Evolutionary conservation across 2,329 filamentous ascomycete genomes (phyloP).

Genomic region (Lachnellula willkommii): DNA sequence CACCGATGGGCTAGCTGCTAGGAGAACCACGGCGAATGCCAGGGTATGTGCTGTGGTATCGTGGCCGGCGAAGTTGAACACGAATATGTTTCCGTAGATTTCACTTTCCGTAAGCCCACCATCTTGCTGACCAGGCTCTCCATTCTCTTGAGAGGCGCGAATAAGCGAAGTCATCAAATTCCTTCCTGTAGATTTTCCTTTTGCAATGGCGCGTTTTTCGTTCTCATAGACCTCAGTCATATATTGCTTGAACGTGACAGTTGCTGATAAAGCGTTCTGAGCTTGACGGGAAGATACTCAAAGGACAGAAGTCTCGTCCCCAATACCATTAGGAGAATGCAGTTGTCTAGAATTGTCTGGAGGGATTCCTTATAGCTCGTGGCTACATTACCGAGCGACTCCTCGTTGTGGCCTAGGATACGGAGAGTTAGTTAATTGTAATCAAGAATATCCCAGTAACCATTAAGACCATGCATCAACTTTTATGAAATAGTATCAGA

Average conservation of each 20-base stretch:
- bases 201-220: neutral
- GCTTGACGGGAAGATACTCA: neutral
- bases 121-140: neutral
- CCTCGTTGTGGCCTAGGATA: too few relatives aligned
- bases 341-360: too few relatives aligned
- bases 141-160: neutral
- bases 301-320: neutral
- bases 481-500: too few relatives aligned
- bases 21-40: constrained; percentile 60
- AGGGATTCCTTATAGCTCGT: too few relatives aligned
- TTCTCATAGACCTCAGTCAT: neutral
- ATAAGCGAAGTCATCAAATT: neutral
- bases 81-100: constrained; percentile 62
- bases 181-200: neutral
- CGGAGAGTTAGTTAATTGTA: too few relatives aligned
- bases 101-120: neutral
- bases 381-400: too few relatives aligned
- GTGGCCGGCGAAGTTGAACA: constrained; percentile 65
- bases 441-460: too few relatives aligned
- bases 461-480: too few relatives aligned
- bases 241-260: constrained; percentile 1
- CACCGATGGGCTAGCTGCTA: constrained; percentile 58
- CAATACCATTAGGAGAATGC: too few relatives aligned
- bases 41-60: constrained; percentile 71
- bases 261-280: neutral